Percentiles rank a stretch among this genome's conserved stretches.
These are phyloP conservation scores for Leucosporidium scottii DNA, from an alignment of 768 basidiomycete genomes.

Conservation along the genomic window DNA sequence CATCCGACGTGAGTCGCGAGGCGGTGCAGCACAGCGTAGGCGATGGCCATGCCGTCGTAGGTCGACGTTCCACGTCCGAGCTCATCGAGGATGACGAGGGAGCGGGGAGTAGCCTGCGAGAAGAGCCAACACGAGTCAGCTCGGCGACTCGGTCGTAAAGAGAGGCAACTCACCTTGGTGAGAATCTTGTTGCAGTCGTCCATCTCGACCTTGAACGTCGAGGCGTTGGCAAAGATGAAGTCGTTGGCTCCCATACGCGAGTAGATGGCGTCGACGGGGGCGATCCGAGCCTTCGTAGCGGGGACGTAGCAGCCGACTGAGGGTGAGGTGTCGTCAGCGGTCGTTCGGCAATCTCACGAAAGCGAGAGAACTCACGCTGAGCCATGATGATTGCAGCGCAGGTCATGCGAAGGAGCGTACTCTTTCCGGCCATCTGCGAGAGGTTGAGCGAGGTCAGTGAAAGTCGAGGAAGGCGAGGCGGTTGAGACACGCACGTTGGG, in stretches of 20 bases:
- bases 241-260: conserved; percentile 99
- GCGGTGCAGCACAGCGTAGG: conserved; percentile 87
- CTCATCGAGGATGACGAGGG: conserved; percentile 84
- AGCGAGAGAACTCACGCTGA: conserved; percentile 17
- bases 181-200: conserved; percentile 56
- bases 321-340: conserved; percentile 51
- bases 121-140: not conserved
- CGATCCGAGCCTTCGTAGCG: conserved; percentile 69
- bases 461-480: not conserved
- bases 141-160: not conserved
- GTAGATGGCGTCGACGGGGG: conserved; percentile 82
- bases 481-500: conserved; percentile 38
- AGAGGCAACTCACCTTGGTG: conserved; percentile 54
- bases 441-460: no score
- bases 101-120: conserved; percentile 78
- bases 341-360: not conserved
- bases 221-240: conserved; percentile 87
- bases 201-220: conserved; percentile 89
- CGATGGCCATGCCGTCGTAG: conserved; percentile 98
- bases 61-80: conserved; percentile 85
- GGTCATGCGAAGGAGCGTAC: conserved; percentile 85
- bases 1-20: conserved; percentile 87
- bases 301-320: conserved; percentile 91
- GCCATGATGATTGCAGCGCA: conserved; percentile 75
- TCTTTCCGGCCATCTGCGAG: conserved; percentile 41